Base-by-base conservation (phyloP, 306 rosid species). In the Vigna mungo region DNA sequence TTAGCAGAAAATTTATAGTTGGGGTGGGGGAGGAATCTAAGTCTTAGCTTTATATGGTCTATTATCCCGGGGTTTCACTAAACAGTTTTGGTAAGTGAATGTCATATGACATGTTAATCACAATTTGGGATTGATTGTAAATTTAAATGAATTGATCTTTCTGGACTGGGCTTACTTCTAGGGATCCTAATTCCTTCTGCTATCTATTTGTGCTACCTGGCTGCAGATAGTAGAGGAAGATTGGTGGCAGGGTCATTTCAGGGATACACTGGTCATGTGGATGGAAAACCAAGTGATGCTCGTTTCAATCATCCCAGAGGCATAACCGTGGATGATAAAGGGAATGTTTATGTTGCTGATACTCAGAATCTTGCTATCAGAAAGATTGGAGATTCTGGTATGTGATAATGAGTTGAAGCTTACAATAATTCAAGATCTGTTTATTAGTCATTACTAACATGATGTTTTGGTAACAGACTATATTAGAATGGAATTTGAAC, bases 201-300 rank as follows among this genome's bases (percentile, higher is more conserved):
- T 80, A 49, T 55, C 47, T 16, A 18, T 59, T 77, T 75, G 51
- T 68, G 34, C 72, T 77, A 61, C 61, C 65, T 60, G 44, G 44
- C 43, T 85, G 90, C 97, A 95, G 99, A 95, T 85, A 95, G 99
- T 82, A 87, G 97, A 86, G 99, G 90, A 74, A 92, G 99, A 84
- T 85, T 95, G 82, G 96, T 95, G 69, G 99, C 99, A 46, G 97
- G 97, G n/a, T 95, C 99, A 64, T 95, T 95, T 86, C 97, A 92
- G 84, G 99, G 99, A 20, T 64, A 89, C 84, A 85, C 92, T 16
- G 97, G 97, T 55, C 97, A 95, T 80, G 91, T 88, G 30, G 99
- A 95, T 79, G 99, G 99, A 34, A 95, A 95, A 78, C 92, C 97
- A 39, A 95, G 92, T 32, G 99, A 95, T 55, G 94, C 97, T 51